Base-by-base conservation (phyloP, 768 basidiomycete genomes). In the Mycena galopus region DNA sequence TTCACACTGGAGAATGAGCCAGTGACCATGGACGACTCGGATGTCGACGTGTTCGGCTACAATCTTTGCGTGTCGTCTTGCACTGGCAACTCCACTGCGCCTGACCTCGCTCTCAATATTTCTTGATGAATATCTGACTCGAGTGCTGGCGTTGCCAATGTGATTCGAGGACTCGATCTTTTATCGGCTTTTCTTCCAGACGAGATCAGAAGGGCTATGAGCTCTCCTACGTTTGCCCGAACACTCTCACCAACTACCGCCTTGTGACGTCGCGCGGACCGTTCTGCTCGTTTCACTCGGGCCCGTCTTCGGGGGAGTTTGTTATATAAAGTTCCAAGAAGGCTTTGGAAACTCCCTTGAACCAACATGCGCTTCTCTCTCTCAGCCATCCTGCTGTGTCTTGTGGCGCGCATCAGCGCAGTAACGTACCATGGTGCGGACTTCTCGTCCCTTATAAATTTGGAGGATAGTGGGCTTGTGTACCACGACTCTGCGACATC, bases 401-500 rank as follows among this genome's bases (percentile, higher is more conserved):
- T 67, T 27, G 42, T 62, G 21, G 61, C 68, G 30, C 50, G 39
- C 23, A 63, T 62, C 53, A 62, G 23, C 30, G 69, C 62, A 0
- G 44, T 70, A 25, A 64, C 62, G 14, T 70, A 65, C 11, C 69
- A 59, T 19, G 62, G 69, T 14, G 69, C 69, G n/a, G 68, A 69
- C 19, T 69, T 69, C 11, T 65, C 69, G 50, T 65, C 56, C 21
- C 35, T 71, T 0, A 37, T 65, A 19, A 59, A 51, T 37, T 50
- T 65, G 21, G 63, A 71, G 19, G 59, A 65, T 32, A 27, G 60
- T 8, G 68, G 68, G 19, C 27, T 23, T 11, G 25, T 32, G 14
- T 69, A 56, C 35, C 68, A 69, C 23, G 68, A 69, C 53, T 62
- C 68, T 17, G 68, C 68, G 10, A 69, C 68, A 9, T 56, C 68